Percentiles rank a stretch among this genome's conserved stretches.
Conservation (phyloP, 1,284 basidiomycete species). For the Trichosporon sp. region DNA sequence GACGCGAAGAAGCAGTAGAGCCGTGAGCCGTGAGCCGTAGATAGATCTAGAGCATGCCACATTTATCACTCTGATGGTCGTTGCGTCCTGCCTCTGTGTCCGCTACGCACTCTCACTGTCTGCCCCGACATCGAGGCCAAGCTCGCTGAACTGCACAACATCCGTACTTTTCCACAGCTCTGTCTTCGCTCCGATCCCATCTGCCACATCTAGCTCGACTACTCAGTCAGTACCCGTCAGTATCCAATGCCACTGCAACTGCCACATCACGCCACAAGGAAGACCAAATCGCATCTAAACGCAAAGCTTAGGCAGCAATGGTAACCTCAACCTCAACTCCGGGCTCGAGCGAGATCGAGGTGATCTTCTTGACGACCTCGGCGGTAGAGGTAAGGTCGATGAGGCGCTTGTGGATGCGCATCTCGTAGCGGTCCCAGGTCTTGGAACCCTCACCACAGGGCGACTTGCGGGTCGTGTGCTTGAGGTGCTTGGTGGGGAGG, state of each 20-base stretch:
- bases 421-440: constrained; percentile 99
- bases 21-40: not conserved
- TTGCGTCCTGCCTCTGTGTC: no score
- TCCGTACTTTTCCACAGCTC: no score
- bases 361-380: constrained; percentile 99
- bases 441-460: constrained; percentile 99
- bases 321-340: constrained; percentile 99
- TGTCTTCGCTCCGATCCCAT: no score
- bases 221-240: not conserved
- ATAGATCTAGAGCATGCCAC: not conserved
- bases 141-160: no score
- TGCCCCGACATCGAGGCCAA: no score
- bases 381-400: constrained; percentile 98
- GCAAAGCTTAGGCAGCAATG: constrained; percentile 58
- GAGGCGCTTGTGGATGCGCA: constrained; percentile 99
- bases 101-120: no score
- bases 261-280: not conserved
- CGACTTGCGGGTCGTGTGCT: constrained; percentile 99
- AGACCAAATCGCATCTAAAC: constrained; percentile 2
- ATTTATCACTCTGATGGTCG: no score
- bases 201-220: no score
- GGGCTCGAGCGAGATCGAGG: constrained; percentile 96
- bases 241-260: not conserved
- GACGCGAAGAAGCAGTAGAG: constrained; percentile 8
- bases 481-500: constrained; percentile 96